Evolutionary conservation across 257 asterid species (phyloP), one percentile per base, ranked within the genome.

Genomic region (Solanum medicagineum): DNA sequence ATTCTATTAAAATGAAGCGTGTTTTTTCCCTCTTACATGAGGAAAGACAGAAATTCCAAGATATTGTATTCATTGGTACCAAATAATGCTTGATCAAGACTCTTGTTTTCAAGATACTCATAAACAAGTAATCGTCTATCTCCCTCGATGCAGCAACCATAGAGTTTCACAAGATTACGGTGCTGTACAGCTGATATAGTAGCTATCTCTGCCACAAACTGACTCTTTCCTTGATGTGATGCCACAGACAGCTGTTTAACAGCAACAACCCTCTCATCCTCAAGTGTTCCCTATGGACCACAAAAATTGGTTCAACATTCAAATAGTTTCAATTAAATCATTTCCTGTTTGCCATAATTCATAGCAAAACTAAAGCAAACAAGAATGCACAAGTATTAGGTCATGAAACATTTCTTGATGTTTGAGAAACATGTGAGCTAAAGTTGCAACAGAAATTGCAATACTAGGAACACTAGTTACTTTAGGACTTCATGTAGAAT

Each of bases 121-220:
- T 95, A 95, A 6, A 95, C 99, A 75, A 95, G 94, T 87, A 93
- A 89, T 68, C 98, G 87, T 42, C 90, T 90, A 3, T 86, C 89
- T 79, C 95, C 97, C 89, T 94, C 97, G 17, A 94, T 92, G 93
- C 99, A 94, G 88, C 97, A 94, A 16, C 98, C 97, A 63, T 87
- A 89, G 84, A 94, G 63, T 82, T 90, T 94, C 84, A 94, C 99
- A 6, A 95, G 95, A 91, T 95, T 95, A 83, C 95, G 97, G 73
- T 95, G 99, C 84, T 95, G 99, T 70, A 95, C 99, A 22, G 98
- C 97, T 36, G 99, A 95, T 83, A 95, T 94, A 36, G 97, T 92
- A 40, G 97, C 99, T 44, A 95, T 94, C 90, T 95, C 99, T 53
- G 99, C 96, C 80, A 93, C 88, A 84, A 95, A 95, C 90, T 95